Evolutionary conservation across 2,329 filamentous ascomycete genomes (phyloP).

Genomic region (Metarhizium robertsii): DNA sequence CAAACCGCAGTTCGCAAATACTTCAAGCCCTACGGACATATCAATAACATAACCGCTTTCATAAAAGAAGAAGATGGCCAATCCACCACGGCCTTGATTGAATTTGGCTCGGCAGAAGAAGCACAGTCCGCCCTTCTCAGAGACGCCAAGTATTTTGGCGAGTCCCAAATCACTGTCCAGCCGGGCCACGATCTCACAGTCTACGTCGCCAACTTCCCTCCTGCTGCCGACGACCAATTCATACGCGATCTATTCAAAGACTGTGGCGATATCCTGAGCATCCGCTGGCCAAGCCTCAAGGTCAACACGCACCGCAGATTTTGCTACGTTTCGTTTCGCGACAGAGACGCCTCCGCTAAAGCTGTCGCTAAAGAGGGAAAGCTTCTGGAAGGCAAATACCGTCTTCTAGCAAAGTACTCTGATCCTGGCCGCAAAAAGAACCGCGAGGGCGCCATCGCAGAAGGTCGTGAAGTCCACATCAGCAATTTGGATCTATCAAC

Average conservation of each 20-base stretch:
- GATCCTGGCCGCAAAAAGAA: conserved; percentile 70
- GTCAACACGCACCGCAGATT: conserved; percentile 84
- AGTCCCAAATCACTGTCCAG: conserved; percentile 62
- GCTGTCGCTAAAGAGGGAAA: conserved; percentile 67
- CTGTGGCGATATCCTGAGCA: conserved; percentile 73
- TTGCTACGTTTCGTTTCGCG: conserved; percentile 88
- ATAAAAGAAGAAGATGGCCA: conserved; percentile 51
- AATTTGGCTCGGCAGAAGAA: conserved; percentile 75
- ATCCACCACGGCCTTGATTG: conserved; percentile 65
- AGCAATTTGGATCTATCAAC: conserved; percentile 55
- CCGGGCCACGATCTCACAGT: conserved; percentile 72
- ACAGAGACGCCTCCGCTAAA: conserved; percentile 54
- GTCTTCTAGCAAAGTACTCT: conserved; percentile 72
- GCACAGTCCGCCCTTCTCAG: conserved; percentile 72
- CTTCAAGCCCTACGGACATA: conserved; percentile 81
- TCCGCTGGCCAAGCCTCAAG: conserved; percentile 87
- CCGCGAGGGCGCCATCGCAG: conserved; percentile 71
- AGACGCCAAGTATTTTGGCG: conserved; percentile 70
- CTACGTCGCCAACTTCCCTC: conserved; percentile 85
- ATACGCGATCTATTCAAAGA: conserved; percentile 59
- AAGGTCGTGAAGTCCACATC: conserved; percentile 79
- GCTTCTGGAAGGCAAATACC: conserved; percentile 57
- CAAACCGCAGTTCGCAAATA: conserved; percentile 75
- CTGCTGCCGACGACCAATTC: conserved; percentile 61
- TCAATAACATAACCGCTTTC: conserved; percentile 63